Conservation (phyloP, 2,329 filamentous ascomycete species). For the Ascomycota sp. region DNA sequence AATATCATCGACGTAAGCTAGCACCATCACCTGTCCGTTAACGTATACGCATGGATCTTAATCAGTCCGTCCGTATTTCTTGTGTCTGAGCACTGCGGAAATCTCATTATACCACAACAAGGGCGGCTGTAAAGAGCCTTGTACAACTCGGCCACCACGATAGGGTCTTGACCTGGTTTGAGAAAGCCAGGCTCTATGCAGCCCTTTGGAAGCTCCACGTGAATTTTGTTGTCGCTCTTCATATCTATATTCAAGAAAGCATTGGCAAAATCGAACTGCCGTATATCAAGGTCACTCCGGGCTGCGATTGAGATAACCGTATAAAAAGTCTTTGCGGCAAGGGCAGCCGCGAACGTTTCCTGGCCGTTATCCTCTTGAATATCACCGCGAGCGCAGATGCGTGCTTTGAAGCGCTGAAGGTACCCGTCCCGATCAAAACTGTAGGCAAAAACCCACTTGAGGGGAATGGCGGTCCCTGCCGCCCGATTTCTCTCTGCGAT, state of each 20-base stretch:
- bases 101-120: not conserved
- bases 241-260: not conserved
- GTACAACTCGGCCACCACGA: not conserved
- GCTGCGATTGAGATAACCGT: not conserved
- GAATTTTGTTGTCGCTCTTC: not conserved
- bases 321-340: not conserved
- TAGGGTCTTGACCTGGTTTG: not conserved
- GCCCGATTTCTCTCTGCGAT: too few species aligned
- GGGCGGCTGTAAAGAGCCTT: not conserved
- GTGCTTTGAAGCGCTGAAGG: not conserved
- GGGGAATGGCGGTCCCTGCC: too few species aligned
- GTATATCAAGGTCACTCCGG: not conserved
- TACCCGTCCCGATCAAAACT: not conserved
- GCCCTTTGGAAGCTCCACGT: not conserved
- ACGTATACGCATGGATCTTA: too few species aligned
- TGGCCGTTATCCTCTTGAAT: not conserved
- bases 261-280: not conserved
- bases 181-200: not conserved
- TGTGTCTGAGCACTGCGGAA: too few species aligned
- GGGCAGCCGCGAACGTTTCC: not conserved
- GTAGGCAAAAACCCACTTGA: too few species aligned
- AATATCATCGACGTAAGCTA: too few species aligned
- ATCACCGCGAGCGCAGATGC: not conserved
- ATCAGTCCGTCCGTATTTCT: too few species aligned
- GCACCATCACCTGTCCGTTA: too few species aligned